Conservation (phyloP, 208 protist species). For the Leishmania aethiopica region DNA sequence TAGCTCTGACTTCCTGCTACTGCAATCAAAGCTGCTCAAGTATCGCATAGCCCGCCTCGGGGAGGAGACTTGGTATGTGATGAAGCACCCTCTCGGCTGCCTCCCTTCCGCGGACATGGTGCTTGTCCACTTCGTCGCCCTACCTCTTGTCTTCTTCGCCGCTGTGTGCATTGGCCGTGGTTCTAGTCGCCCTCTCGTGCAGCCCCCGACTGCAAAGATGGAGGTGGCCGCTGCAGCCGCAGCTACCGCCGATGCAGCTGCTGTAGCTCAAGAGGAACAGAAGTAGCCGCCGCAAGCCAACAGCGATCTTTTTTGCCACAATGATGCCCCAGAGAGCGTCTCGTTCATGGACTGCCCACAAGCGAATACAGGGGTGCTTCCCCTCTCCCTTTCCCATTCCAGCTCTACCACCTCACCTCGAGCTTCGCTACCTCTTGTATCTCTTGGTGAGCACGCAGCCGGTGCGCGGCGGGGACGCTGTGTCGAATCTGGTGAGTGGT, state of each 20-base stretch:
- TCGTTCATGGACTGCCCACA: not conserved
- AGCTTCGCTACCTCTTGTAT: not conserved
- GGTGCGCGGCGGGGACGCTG: not conserved
- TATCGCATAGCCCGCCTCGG: conserved; percentile 77
- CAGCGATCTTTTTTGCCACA: not conserved
- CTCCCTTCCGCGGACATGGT: conserved; percentile 43
- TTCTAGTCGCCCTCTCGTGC: conserved; percentile 39
- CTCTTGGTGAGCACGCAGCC: not conserved
- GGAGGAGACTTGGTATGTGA: conserved; percentile 61
- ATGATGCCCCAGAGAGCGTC: not conserved
- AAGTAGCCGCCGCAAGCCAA: not conserved
- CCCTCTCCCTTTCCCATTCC: not conserved
- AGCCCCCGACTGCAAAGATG: conserved; percentile 31
- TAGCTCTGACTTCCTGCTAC: conserved; percentile 63
- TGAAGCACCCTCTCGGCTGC: conserved; percentile 46
- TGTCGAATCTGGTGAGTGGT: not conserved
- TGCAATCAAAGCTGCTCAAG: conserved; percentile 70
- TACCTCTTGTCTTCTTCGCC: conserved; percentile 48
- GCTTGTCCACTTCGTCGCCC: conserved; percentile 38
- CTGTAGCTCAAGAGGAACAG: conserved; percentile 1
- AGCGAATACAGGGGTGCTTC: not conserved
- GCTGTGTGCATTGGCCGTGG: conserved; percentile 49
- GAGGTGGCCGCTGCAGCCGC: conserved; percentile 16
- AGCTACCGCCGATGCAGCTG: not conserved
- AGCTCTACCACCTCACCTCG: not conserved